Evolutionary conservation across 345 rosid species (phyloP).

Genomic region (Sonneratia alba): DNA sequence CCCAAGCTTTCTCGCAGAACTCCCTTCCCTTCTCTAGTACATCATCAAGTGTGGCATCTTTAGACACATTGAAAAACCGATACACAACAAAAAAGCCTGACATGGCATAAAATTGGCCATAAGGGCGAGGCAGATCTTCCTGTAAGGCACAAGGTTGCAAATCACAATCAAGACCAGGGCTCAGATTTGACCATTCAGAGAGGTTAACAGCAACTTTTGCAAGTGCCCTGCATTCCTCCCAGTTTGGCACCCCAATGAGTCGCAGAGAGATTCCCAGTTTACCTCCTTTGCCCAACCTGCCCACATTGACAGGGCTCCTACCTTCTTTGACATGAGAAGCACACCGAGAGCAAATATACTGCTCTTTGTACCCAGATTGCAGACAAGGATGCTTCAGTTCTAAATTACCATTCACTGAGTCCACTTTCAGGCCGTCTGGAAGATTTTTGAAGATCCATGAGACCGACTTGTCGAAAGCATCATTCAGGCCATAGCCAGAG

Average conservation of each 20-base stretch:
- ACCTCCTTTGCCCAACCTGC: slow-evolving; percentile 33
- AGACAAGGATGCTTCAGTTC: slow-evolving; percentile 88
- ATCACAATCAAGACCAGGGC: slow-evolving; percentile 70
- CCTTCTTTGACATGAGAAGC: slow-evolving; percentile 31
- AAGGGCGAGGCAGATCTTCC: slow-evolving; percentile 64
- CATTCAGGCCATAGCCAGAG: slow-evolving; percentile 93
- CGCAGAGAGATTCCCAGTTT: slow-evolving; percentile 56
- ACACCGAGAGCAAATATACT: slow-evolving; percentile 66
- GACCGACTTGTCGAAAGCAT: slow-evolving; percentile 93
- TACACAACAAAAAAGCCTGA: slow-evolving; percentile 94
- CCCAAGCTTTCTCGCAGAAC: slow-evolving; percentile 80
- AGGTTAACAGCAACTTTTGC: slow-evolving; percentile 75
- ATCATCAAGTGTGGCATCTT: slow-evolving; percentile 87
- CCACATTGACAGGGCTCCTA: slow-evolving; percentile 34
- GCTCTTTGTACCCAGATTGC: slow-evolving; percentile 70
- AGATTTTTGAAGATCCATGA: slow-evolving; percentile 40
- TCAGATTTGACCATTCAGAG: slow-evolving; percentile 71
- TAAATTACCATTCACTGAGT: slow-evolving; percentile 41
- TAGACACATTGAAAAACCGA: slow-evolving; percentile 69
- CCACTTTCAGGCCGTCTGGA: slow-evolving; percentile 30
- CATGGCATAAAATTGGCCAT: slow-evolving; percentile 80
- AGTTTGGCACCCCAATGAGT: slow-evolving; percentile 77
- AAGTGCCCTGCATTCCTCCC: slow-evolving; percentile 72
- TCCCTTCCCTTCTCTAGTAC: slow-evolving; percentile 77
- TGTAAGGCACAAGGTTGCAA: slow-evolving; percentile 89